Conservation (phyloP, 352 stramenopile genomes). For the Pythium coloratum region DNA sequence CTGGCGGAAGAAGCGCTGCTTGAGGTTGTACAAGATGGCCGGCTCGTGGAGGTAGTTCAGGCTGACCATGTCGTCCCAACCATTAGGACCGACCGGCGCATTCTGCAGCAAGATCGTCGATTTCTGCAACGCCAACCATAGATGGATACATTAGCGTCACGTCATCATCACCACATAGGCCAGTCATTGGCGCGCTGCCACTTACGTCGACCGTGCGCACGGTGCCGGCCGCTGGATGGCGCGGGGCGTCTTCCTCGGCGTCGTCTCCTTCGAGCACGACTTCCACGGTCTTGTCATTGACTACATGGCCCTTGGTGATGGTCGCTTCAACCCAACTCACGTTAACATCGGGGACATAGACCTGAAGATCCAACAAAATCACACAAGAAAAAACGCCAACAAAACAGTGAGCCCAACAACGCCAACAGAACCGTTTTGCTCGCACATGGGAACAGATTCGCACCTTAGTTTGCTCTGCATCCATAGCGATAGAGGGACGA, state of each 20-base stretch:
- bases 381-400: neutral
- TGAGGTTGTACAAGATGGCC: conserved; percentile 91
- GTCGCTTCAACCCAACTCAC: conserved; percentile 83
- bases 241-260: conserved; percentile 58
- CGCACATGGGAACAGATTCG: neutral
- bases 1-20: conserved; percentile 81
- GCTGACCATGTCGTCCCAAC: conserved; percentile 83
- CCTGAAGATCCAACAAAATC: conserved; percentile 35
- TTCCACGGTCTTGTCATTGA: conserved; percentile 81
- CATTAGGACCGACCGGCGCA: conserved; percentile 44
- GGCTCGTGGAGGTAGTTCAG: conserved; percentile 92
- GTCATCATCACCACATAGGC: neutral
- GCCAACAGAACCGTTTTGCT: neutral
- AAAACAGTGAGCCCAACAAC: neutral
- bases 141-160: conserved; percentile 13
- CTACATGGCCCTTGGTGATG: conserved; percentile 79
- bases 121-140: conserved; percentile 46
- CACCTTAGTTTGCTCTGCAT: conserved; percentile 38
- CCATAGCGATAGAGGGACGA: conserved; percentile 21
- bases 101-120: conserved; percentile 77
- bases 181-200: neutral
- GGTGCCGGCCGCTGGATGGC: conserved; percentile 56
- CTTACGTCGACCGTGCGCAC: conserved; percentile 55
- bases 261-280: conserved; percentile 75
- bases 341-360: conserved; percentile 80